Base-by-base conservation (phyloP, 495 filamentous ascomycete species). In the Friedmanniomyces simplex region DNA sequence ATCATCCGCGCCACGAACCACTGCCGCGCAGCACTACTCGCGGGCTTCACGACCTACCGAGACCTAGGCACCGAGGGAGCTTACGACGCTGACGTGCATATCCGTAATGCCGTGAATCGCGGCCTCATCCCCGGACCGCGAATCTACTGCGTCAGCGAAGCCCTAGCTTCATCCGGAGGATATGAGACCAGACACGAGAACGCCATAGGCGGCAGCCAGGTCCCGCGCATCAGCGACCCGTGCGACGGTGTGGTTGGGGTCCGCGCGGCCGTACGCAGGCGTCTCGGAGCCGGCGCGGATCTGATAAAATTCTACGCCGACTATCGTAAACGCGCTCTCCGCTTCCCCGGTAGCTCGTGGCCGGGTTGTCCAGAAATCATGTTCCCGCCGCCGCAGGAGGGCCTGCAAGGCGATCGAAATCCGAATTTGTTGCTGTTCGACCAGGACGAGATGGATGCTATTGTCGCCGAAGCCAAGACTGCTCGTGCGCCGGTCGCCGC, bases 241-340 rank as follows among this genome's bases (percentile, higher is more conserved):
- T 74, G 67, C 2, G 77, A 80, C 45, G 77, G 76, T 4, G 63
- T 70, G 12, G 61, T 67, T 2, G 75, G 71, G 2, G 73, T 76
- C 1, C 54, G 72, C 0, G 71, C 72, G 0, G 77, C 71, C 0
- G 77, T 80, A 8, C 67, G 77, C 12, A 60, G 77, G 37, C 58
- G 77, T 1, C 55, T 79, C 0, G 75, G 71, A 7, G 76, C 72
- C 2, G 76, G 76, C 6, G 77, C 77, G 0, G 77, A 80, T 58
- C 26, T 80, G 14, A 66, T 80, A 53, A 80, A 80, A 57, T 73
- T 79, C 60, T 79, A 77, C 52, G 76, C 72, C 12, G 77, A 80
- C 55, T 80, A 78, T 58, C 65, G 75, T 0, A 72, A 75, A 56
- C 69, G 76, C 36, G 59, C 63, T 13, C 66, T 80, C 61, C 67